Percentiles rank a stretch among this genome's conserved stretches.
Evolutionary conservation across 805 yeast species (phyloP).

Genomic region (Lachancea quebecensis): DNA sequence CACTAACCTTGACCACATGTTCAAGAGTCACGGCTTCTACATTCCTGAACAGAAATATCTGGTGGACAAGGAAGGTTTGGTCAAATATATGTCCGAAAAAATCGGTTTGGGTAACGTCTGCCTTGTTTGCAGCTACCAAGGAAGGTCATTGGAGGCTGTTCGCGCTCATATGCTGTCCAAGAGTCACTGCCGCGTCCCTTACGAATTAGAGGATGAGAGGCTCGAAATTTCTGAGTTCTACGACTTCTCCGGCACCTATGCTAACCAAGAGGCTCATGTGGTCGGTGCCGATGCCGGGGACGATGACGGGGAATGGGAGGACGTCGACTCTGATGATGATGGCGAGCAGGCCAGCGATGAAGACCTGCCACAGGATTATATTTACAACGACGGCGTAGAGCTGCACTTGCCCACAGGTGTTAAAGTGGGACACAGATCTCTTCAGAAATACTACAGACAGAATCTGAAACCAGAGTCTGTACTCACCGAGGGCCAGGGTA

Average conservation of each 20-base stretch:
- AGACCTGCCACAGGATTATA: conserved; percentile 34
- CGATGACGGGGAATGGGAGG: conserved; percentile 34
- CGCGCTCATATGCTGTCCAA: conserved; percentile 87
- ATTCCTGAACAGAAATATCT: conserved; percentile 79
- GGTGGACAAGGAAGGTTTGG: conserved; percentile 62
- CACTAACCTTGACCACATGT: conserved; percentile 66
- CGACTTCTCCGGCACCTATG: conserved; percentile 75
- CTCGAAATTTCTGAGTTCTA: conserved; percentile 86
- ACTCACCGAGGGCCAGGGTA: conserved; percentile 71
- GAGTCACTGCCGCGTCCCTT: conserved; percentile 85
- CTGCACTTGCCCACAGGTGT: conserved; percentile 77
- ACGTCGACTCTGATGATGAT: conserved; percentile 29
- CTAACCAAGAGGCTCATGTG: conserved; percentile 19
- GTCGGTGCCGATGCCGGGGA: conserved; percentile 34
- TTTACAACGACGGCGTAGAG: conserved; percentile 60
- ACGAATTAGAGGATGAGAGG: conserved; percentile 76
- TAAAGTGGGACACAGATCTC: conserved; percentile 79
- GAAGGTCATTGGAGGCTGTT: conserved; percentile 74
- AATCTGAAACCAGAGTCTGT: conserved; percentile 51
- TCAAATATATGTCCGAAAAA: conserved; percentile 78
- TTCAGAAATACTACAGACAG: conserved; percentile 75
- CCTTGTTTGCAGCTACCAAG: conserved; percentile 77
- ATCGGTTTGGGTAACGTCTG: conserved; percentile 90
- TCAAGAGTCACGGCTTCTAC: conserved; percentile 69
- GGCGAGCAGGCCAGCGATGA: conserved; percentile 27